A percentile compares a stretch with the other conserved stretches of the same genome.
phyloP scores from a whole-genome alignment of 169 alveolate species.

The Plasmodium vinckei region DNA sequence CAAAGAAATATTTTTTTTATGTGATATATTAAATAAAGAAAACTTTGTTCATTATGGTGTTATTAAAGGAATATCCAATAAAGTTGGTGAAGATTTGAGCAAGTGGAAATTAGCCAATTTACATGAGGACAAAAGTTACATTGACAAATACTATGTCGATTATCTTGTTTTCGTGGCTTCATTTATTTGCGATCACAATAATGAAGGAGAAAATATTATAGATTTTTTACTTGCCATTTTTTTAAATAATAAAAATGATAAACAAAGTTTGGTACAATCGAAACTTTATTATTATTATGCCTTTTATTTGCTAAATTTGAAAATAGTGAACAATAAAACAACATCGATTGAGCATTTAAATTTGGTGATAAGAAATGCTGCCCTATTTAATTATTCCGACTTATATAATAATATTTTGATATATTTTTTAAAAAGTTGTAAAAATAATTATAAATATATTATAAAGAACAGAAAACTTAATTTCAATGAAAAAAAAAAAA shows the following conservation, averaged over 20 bases:
- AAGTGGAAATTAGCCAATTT: background rate
- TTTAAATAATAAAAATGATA: background rate
- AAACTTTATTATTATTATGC: constrained; percentile 13
- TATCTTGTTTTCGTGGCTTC: constrained; percentile 14
- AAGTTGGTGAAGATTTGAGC: constrained; percentile 10
- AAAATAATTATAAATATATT: constrained; percentile 13
- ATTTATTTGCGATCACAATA: background rate
- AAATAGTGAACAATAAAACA: background rate
- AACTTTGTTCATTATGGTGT: background rate
- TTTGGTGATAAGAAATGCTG: constrained; percentile 1
- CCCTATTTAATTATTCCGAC: background rate
- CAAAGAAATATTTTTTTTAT: constrained; percentile 42
- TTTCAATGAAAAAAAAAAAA: background rate
- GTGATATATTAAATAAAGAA: constrained; percentile 16
- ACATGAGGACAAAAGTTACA: background rate
- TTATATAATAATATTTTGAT: constrained; percentile 14
- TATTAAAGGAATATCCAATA: background rate
- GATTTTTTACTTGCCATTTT: background rate
- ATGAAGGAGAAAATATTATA: background rate
- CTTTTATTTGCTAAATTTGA: constrained; percentile 30
- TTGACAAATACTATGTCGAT: background rate
- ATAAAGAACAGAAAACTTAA: background rate
- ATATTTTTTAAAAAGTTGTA: constrained; percentile 29
- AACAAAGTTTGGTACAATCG: background rate
- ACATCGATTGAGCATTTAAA: constrained; percentile 4